Evolutionary conservation across 176 grass and related monocot species (phyloP).

Genomic region (Aegilops speltoides): DNA sequence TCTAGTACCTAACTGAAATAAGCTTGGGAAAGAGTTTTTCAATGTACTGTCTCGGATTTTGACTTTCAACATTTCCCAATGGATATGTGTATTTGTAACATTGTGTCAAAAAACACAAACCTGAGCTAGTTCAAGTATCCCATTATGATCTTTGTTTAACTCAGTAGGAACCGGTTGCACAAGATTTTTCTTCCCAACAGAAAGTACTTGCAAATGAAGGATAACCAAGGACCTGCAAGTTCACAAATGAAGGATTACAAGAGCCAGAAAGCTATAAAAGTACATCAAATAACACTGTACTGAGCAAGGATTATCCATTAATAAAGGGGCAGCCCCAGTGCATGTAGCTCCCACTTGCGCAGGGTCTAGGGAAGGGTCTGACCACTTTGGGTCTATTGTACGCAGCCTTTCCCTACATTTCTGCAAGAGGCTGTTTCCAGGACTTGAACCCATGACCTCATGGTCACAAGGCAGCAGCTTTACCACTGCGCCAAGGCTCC

Average conservation of each 20-base stretch:
- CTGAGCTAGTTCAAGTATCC: slow-evolving; percentile 96
- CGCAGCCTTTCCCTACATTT: no score
- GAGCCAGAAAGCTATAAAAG: neutral
- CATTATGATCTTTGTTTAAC: slow-evolving; percentile 96
- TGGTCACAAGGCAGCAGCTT: no score
- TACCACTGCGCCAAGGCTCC: no score
- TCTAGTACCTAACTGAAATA: neutral
- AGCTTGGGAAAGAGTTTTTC: neutral
- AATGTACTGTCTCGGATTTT: neutral
- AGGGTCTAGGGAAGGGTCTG: no score
- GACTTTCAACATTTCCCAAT: neutral
- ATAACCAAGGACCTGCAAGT: slow-evolving; percentile 75
- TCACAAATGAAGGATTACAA: slow-evolving; percentile 25
- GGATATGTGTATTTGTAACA: neutral
- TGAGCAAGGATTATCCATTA: neutral
- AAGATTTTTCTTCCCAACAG: slow-evolving; percentile 84
- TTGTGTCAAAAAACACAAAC: slow-evolving; percentile 45
- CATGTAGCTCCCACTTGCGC: no score
- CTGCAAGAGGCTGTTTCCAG: no score
- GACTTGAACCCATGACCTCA: no score
- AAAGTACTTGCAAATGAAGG: slow-evolving; percentile 98
- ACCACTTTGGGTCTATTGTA: no score
- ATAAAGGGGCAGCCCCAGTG: no score
- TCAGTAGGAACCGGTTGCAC: slow-evolving; percentile 90
- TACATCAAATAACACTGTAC: neutral